phyloP scores from a whole-genome alignment of 2,329 filamentous ascomycete genomes.

The Pseudocercospora crystallina region DNA sequence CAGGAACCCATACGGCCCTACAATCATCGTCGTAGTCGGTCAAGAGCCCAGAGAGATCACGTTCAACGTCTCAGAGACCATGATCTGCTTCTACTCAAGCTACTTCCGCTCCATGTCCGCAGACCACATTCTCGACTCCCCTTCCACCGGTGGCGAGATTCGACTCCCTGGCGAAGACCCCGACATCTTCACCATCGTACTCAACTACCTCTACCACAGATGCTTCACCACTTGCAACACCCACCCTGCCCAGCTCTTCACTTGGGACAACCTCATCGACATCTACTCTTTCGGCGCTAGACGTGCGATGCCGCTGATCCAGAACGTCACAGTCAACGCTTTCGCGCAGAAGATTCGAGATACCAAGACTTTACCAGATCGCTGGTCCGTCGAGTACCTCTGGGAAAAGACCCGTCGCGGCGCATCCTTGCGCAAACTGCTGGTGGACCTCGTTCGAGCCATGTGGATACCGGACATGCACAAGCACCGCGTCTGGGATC shows the following conservation, averaged over 20 bases:
- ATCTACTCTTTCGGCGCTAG: conserved; percentile 14
- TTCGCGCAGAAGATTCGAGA: conserved; percentile 11
- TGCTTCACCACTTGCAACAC: conserved; percentile 4
- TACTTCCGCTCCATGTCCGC: conserved; percentile 1
- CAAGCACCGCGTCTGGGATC: conserved; percentile 8
- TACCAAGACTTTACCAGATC: conserved; percentile 11
- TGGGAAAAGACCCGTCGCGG: conserved; percentile 13
- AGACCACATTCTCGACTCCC: too few relatives aligned
- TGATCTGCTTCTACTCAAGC: conserved; percentile 9
- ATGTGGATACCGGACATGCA: conserved; percentile 14
- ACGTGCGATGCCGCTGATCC: conserved; percentile 16
- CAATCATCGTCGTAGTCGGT: conserved; percentile 6
- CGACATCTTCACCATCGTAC: conserved; percentile 9
- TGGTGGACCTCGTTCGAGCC: conserved; percentile 15
- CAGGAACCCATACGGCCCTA: conserved; percentile 11
- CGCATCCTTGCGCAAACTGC: conserved; percentile 8
- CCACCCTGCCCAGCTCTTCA: conserved; percentile 2
- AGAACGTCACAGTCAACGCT: conserved; percentile 16
- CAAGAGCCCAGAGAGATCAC: neutral
- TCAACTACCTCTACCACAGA: conserved; percentile 7
- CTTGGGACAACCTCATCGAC: conserved; percentile 18
- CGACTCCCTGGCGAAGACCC: conserved; percentile 15
- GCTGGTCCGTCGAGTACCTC: conserved; percentile 13
- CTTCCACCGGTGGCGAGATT: neutral
- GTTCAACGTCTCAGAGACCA: neutral